Percentiles rank a stretch among this genome's conserved stretches.
These are phyloP conservation scores for Candida lessepsii DNA, from an alignment of 805 yeast species.

Conservation along the genomic window DNA sequence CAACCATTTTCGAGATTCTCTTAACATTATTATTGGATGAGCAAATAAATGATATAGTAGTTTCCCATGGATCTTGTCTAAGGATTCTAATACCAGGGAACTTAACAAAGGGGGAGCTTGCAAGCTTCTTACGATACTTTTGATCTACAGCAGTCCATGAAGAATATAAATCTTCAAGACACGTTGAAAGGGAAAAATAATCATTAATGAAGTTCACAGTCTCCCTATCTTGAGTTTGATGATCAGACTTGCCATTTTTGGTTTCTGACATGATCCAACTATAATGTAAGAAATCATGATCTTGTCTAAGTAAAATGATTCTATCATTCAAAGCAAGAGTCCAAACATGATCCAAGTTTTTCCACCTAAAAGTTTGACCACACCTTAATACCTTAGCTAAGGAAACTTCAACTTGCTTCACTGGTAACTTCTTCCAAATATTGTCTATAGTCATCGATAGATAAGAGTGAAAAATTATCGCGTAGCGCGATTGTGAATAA, in stretches of 20 bases:
- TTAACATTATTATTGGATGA: constrained; percentile 95
- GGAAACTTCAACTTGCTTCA: constrained; percentile 46
- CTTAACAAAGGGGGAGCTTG: constrained; percentile 29
- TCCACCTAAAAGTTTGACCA: constrained; percentile 88
- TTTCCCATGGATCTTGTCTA: constrained; percentile 97
- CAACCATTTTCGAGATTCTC: constrained; percentile 91
- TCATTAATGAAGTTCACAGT: constrained; percentile 50
- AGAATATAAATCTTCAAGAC: constrained; percentile 50
- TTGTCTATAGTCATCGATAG: constrained; percentile 25
- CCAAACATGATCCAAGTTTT: constrained; percentile 61
- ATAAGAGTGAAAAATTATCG: constrained; percentile 5
- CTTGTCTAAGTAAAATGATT: constrained; percentile 66
- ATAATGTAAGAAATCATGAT: constrained; percentile 49
- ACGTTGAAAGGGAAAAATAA: constrained; percentile 68
- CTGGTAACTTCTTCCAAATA: constrained; percentile 24
- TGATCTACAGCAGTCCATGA: constrained; percentile 62
- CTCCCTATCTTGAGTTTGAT: constrained; percentile 18
- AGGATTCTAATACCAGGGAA: constrained; percentile 79
- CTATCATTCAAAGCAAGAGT: constrained; percentile 59
- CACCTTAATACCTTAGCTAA: constrained; percentile 69
- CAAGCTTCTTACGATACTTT: constrained; percentile 39
- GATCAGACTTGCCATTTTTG: constrained; percentile 1
- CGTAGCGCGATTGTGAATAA: constrained; percentile 6
- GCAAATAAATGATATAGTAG: constrained; percentile 84
- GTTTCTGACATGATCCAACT: constrained; percentile 34